Percentiles rank a stretch among this genome's conserved stretches.
Conservation (phyloP, 345 rosid species). For the Euphorbia pulcherrima region DNA sequence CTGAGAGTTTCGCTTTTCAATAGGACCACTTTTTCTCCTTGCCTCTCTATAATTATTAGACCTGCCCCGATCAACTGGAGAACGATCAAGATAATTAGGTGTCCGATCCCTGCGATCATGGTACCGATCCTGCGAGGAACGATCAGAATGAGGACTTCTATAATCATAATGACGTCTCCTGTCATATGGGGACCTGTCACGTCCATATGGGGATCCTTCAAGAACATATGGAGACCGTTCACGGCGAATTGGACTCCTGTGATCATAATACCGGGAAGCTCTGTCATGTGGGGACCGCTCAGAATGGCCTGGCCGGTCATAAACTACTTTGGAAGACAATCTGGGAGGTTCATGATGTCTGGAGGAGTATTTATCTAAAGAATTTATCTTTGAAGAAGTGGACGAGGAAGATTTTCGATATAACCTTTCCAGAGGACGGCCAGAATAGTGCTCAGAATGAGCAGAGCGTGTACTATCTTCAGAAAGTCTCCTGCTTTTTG, state of each 20-base stretch:
- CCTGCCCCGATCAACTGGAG: constrained; percentile 57
- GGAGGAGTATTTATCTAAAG: constrained; percentile 62
- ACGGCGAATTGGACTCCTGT: constrained; percentile 57
- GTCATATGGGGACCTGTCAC: constrained; percentile 63
- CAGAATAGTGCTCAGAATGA: constrained; percentile 59
- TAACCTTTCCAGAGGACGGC: constrained; percentile 58
- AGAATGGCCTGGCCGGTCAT: constrained; percentile 65
- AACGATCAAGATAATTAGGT: constrained; percentile 51
- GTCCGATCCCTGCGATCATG: constrained; percentile 66
- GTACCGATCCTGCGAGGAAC: constrained; percentile 54
- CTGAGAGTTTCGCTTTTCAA: constrained; percentile 62
- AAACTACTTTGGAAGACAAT: constrained; percentile 56
- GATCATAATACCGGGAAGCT: constrained; percentile 51
- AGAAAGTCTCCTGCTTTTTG: constrained; percentile 73
- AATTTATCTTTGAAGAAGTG: constrained; percentile 48
- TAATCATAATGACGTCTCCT: constrained; percentile 60
- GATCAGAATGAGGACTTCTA: constrained; percentile 56
- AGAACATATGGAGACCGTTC: constrained; percentile 41
- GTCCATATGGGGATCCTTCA: constrained; percentile 31
- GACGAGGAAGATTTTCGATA: constrained; percentile 46
- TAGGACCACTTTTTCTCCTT: constrained; percentile 48
- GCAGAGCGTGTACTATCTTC: constrained; percentile 60
- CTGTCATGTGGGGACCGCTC: constrained; percentile 76
- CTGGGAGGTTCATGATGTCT: constrained; percentile 73
- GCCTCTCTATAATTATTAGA: constrained; percentile 43